Base-by-base conservation (phyloP, 345 rosid genomes). In the Boechera stricta region DNA sequence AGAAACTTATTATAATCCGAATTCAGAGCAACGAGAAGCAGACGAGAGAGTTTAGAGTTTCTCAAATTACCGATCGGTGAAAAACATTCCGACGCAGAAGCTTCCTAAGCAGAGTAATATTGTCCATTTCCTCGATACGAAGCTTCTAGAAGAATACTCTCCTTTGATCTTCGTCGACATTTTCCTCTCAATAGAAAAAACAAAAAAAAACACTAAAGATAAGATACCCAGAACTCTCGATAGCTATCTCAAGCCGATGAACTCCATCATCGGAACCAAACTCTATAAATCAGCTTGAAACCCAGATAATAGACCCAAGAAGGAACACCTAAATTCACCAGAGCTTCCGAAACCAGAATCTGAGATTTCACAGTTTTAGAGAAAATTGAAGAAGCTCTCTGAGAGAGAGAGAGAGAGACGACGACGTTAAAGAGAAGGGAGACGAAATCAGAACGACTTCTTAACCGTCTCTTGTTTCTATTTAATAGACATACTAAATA, bases 61-160 rank as follows among this genome's bases (percentile, higher is more conserved):
- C 24, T 21, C 9, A 38, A 38, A 6, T 6, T 38, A 80, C 83
- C 83, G 76, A 80, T 80, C 84, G 52, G 97, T 90, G 90, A 92
- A 88, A 84, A 94, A 79, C 91, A 92, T 82, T 78, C 98, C 98
- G 58, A 87, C 91, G 77, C 92, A 92, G 89, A 94, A 94, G 78
- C 94, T 82, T 1, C 83, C 89, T 62, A 90, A 71, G 74, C 98
- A 92, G 75, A 94, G 88, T 63, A 90, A 58, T 26, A 89, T 70
- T 3, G 92, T 84, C 97, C 91, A 92, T 82, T 71, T 94, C 41
- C 80, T 87, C 13, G 98, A 84, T 9, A 88, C 69, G 68, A 75
- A 78, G 82, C 74, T 87, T 79, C 81, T 86, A 33, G 80, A 75
- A 82, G 81, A 21, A 58, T 65, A 87, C 52, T 86, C 98, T 82